Evolutionary conservation across 139 green algal genomes (phyloP), one percentile per base, ranked within the genome.

Genomic region (Pedinophyceae sp.): DNA sequence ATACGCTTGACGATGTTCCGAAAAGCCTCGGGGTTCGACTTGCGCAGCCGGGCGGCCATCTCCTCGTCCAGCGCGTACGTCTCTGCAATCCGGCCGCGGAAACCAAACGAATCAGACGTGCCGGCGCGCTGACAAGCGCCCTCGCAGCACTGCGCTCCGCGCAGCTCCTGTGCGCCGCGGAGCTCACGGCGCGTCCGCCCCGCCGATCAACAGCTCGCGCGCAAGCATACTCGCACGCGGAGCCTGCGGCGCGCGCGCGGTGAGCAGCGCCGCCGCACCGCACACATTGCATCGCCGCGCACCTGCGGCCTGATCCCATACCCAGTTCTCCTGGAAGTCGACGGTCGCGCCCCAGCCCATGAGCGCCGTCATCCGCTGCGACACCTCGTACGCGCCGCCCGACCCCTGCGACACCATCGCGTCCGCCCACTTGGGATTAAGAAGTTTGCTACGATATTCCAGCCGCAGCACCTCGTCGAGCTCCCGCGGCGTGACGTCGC

Each of bases 361-460:
- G 71, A 93, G 78, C 15, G 87, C 87, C 10, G 87, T 95, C 87
- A 97, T 95, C 29, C 81, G 62, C 67, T 84, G 72, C 56, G 67
- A 81, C 38, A 93, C 90, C 73, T 98, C 90, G 70, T 85, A 98
- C 3, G 90, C 90, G 30, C 90, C 86, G 24, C 90, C 90, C 10
- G 75, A 90, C 54, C 90, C 90, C 62, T 93, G 78, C 1, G 64
- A 65, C 7, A 77, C 77, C 82, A 41, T 53, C 15, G 40, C 54
- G 19, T 20, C 6, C 7, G 53, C 73, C 55, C 64, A 85, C 66
- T 77, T 84, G 0, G 88, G 88, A 71, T 98, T 98, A 27, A 98
- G 75, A 53, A 98, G 78, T 77, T 95, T 96, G 64, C 68, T 78
- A 41, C 90, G 67, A 71, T 98, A 98, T 73, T 98, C 90, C 30